Percentiles rank a stretch among this genome's conserved stretches.
Conservation (phyloP, 441 rosid genomes). For the Erodium texanum region DNA sequence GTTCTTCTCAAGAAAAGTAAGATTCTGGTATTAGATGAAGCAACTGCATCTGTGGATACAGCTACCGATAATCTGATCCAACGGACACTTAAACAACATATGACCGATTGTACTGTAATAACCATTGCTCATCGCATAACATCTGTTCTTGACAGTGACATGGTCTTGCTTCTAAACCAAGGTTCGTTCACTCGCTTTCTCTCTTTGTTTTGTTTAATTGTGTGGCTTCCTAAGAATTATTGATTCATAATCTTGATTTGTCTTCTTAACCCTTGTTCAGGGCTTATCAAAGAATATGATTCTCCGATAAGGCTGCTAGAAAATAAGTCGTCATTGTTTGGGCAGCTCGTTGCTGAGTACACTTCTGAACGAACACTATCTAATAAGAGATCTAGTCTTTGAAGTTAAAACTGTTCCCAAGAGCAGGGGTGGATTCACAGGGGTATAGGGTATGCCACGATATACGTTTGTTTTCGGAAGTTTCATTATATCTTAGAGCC, state of each 20-base stretch:
- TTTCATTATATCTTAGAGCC: no score
- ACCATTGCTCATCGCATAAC: constrained; percentile 83
- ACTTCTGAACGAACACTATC: no score
- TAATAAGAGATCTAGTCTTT: no score
- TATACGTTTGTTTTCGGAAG: no score
- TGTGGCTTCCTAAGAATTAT: background rate
- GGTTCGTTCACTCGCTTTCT: constrained; percentile 40
- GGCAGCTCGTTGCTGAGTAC: constrained; percentile 76
- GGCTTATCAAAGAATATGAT: constrained; percentile 59
- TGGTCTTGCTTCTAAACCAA: constrained; percentile 65
- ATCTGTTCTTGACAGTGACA: constrained; percentile 69
- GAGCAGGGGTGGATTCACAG: no score
- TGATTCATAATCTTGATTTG: background rate
- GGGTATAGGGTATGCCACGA: no score
- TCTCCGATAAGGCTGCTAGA: constrained; percentile 53
- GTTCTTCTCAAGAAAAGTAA: constrained; percentile 73
- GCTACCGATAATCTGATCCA: constrained; percentile 81
- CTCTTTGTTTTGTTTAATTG: background rate
- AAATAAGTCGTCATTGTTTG: constrained; percentile 61
- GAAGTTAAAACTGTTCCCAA: no score
- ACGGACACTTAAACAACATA: constrained; percentile 58
- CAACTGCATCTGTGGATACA: constrained; percentile 88
- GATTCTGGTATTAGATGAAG: constrained; percentile 83
- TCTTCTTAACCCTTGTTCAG: constrained; percentile 26
- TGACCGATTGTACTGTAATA: constrained; percentile 58